Evolutionary conservation across 768 basidiomycete species (phyloP).

Genomic region (Serendipita sp.): DNA sequence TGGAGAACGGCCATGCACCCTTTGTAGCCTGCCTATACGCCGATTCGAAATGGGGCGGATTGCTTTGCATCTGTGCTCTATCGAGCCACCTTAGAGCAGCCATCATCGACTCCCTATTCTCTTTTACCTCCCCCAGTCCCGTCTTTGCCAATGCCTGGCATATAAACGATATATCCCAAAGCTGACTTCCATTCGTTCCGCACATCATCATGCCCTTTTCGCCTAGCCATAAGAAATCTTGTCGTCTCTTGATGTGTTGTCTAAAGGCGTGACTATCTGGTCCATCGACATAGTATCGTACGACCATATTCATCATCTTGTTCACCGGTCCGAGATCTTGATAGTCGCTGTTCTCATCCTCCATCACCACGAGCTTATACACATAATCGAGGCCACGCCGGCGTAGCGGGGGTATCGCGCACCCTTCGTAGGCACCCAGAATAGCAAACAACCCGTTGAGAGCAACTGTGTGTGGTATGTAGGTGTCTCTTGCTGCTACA

Average conservation of each 20-base stretch:
- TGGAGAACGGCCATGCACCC: constrained; percentile 76
- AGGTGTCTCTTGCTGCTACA: constrained; percentile 61
- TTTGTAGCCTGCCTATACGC: constrained; percentile 52
- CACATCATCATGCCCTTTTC: constrained; percentile 87
- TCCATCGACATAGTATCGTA: constrained; percentile 62
- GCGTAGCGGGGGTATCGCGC: constrained; percentile 54
- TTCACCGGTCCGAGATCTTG: constrained; percentile 85
- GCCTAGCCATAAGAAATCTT: constrained; percentile 91
- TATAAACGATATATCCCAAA: constrained; percentile 92
- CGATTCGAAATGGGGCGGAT: constrained; percentile 46
- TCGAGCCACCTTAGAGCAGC: constrained; percentile 66
- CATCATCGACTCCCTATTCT: constrained; percentile 47
- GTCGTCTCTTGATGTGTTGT: constrained; percentile 56
- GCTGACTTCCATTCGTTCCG: constrained; percentile 87
- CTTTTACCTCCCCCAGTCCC: constrained; percentile 56
- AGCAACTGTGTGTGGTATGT: constrained; percentile 61
- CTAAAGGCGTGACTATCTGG: constrained; percentile 60
- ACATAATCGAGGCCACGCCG: constrained; percentile 44
- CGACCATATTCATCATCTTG: constrained; percentile 91
- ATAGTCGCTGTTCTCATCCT: constrained; percentile 91
- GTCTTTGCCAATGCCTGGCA: constrained; percentile 85
- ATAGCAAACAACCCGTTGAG: constrained; percentile 51
- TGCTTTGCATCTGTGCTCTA: constrained; percentile 48
- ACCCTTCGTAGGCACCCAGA: constrained; percentile 58
- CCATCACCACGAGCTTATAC: constrained; percentile 65